Evolutionary conservation across 345 rosid genomes (phyloP).

Genomic region (Erucastrum elatum): DNA sequence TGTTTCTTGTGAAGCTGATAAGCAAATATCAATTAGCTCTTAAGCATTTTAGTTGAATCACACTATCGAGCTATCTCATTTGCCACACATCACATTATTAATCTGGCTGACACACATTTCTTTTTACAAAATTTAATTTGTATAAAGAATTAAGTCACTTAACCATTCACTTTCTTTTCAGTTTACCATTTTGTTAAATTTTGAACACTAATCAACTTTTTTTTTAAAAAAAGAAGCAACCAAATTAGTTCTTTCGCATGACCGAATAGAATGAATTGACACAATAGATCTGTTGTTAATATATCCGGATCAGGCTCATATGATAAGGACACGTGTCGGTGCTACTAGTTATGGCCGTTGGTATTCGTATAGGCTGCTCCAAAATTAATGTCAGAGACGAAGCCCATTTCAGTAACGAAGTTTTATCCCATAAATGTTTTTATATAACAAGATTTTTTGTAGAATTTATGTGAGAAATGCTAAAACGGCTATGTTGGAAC

Average conservation of each 20-base stretch:
- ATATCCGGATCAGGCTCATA: not conserved
- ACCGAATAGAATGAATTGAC: too few relatives aligned
- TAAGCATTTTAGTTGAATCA: not conserved
- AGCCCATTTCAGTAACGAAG: not conserved
- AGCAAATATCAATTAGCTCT: not conserved
- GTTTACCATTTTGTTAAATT: too few relatives aligned
- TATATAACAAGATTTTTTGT: not conserved
- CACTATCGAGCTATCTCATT: not conserved
- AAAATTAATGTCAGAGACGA: not conserved
- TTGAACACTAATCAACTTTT: too few relatives aligned
- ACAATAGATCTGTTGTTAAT: not conserved
- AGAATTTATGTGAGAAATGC: not conserved
- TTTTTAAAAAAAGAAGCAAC: too few relatives aligned
- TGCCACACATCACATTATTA: not conserved
- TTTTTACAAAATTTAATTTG: not conserved
- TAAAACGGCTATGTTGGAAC: conserved; percentile 14
- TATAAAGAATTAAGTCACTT: not conserved
- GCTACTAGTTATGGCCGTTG: not conserved
- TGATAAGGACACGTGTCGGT: not conserved
- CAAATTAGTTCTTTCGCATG: too few relatives aligned
- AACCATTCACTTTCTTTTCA: too few relatives aligned
- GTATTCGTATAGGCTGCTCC: not conserved
- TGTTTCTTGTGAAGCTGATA: not conserved
- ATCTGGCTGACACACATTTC: too few relatives aligned
- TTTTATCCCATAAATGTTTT: not conserved